Conservation (phyloP, 345 rosid genomes). For the Populus simonii region DNA sequence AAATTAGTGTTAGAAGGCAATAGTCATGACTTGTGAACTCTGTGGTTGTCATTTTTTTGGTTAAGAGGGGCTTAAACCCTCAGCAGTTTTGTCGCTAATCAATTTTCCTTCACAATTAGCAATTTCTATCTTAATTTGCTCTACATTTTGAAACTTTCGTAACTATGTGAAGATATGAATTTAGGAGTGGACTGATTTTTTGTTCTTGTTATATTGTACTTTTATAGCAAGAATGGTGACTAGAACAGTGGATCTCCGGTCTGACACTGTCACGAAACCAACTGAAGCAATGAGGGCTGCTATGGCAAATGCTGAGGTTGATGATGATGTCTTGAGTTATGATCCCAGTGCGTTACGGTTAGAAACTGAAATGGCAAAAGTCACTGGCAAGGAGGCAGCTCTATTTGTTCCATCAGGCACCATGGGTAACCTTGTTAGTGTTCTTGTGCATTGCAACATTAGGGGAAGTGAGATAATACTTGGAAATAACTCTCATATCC, state of each 20-base stretch:
- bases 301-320: slow-evolving; percentile 88
- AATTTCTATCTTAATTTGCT: neutral
- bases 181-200: neutral
- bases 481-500: slow-evolving; percentile 78
- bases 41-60: neutral
- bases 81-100: neutral
- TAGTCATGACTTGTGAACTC: neutral
- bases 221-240: slow-evolving; percentile 51
- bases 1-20: neutral
- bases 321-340: slow-evolving; percentile 68
- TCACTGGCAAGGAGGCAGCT: slow-evolving; percentile 82
- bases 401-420: slow-evolving; percentile 92
- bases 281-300: slow-evolving; percentile 86
- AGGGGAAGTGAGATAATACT: slow-evolving; percentile 96
- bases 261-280: slow-evolving; percentile 89
- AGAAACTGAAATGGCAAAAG: slow-evolving; percentile 68
- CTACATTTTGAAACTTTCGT: neutral
- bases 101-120: neutral
- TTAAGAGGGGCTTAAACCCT: neutral
- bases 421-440: slow-evolving; percentile 91
- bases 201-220: neutral
- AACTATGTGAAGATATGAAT: neutral
- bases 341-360: slow-evolving; percentile 68
- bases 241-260: slow-evolving; percentile 78
- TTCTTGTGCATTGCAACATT: slow-evolving; percentile 78